Conservation (phyloP, 2,329 filamentous ascomycete species). For the Phaeosphaeria sp. region DNA sequence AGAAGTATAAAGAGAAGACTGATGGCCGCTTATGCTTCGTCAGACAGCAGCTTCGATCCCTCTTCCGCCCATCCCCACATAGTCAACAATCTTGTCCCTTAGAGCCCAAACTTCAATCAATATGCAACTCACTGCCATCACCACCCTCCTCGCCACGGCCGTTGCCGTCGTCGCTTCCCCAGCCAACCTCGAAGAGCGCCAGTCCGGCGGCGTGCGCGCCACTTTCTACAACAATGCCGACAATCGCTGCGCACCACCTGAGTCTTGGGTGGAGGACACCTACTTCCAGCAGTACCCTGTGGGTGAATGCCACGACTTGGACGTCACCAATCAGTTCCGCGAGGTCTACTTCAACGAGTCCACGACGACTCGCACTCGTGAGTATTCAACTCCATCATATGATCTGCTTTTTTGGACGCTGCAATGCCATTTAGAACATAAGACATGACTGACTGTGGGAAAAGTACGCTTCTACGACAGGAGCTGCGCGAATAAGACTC, state of each 20-base stretch:
- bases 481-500: constrained; percentile 5
- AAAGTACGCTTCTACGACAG: constrained; percentile 14
- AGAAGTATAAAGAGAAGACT: neutral
- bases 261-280: constrained; percentile 12
- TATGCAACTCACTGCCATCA: constrained; percentile 11
- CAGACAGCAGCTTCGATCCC: neutral
- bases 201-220: constrained; percentile 13
- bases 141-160: constrained; percentile 7
- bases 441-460: neutral
- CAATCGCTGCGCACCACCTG: constrained; percentile 2
- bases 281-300: constrained; percentile 11
- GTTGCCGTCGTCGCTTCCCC: constrained; percentile 7
- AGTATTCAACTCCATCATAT: neutral
- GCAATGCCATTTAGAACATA: too few relatives aligned
- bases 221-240: constrained; percentile 13
- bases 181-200: constrained; percentile 3
- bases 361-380: constrained; percentile 7
- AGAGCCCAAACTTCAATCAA: neutral
- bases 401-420: neutral
- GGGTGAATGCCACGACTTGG: constrained; percentile 12
- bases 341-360: constrained; percentile 13
- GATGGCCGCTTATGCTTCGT: neutral
- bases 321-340: constrained; percentile 7
- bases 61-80: neutral
- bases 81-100: too few relatives aligned